phyloP scores from a whole-genome alignment of 2,329 filamentous ascomycete genomes.

The Colletotrichum brevisporum region DNA sequence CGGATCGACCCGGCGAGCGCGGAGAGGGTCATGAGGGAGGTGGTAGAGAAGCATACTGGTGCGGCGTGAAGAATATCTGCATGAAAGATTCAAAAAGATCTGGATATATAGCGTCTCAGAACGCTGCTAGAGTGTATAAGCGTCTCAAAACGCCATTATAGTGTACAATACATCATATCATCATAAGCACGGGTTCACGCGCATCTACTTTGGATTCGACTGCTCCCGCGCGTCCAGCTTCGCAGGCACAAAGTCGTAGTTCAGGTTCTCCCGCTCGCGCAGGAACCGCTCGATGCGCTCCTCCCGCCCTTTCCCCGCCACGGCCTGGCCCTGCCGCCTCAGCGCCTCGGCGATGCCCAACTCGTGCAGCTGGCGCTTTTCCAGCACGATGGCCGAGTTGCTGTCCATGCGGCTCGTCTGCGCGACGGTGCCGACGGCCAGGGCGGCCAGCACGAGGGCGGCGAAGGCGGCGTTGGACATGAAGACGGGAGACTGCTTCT shows the following conservation, averaged over 20 bases:
- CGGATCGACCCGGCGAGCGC: slow-evolving; percentile 68
- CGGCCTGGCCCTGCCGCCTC: slow-evolving; percentile 65
- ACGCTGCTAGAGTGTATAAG: not conserved
- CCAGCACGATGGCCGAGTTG: slow-evolving; percentile 73
- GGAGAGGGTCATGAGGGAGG: slow-evolving; percentile 59
- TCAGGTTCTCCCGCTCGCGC: slow-evolving; percentile 73
- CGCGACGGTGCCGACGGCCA: slow-evolving; percentile 77
- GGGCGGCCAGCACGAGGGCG: slow-evolving; percentile 74
- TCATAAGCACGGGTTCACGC: slow-evolving; percentile 9
- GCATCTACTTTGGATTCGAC: slow-evolving; percentile 17
- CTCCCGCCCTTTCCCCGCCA: slow-evolving; percentile 68
- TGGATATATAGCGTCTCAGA: too few relatives aligned
- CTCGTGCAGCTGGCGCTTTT: slow-evolving; percentile 76
- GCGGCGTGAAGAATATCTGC: not conserved
- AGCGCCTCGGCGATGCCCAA: slow-evolving; percentile 75
- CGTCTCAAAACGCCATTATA: slow-evolving; percentile 21
- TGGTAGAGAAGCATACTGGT: slow-evolving; percentile 45
- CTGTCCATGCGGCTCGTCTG: slow-evolving; percentile 80
- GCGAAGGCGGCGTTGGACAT: slow-evolving; percentile 87
- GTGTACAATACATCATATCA: slow-evolving; percentile 34
- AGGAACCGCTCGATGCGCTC: slow-evolving; percentile 85
- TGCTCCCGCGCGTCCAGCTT: slow-evolving; percentile 23
- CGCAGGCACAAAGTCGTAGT: slow-evolving; percentile 50
- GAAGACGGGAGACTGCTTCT: slow-evolving; percentile 70
- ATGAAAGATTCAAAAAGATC: too few relatives aligned